Evolutionary conservation across 768 basidiomycete species (phyloP).

Genomic region (Pulveroboletus sp.): DNA sequence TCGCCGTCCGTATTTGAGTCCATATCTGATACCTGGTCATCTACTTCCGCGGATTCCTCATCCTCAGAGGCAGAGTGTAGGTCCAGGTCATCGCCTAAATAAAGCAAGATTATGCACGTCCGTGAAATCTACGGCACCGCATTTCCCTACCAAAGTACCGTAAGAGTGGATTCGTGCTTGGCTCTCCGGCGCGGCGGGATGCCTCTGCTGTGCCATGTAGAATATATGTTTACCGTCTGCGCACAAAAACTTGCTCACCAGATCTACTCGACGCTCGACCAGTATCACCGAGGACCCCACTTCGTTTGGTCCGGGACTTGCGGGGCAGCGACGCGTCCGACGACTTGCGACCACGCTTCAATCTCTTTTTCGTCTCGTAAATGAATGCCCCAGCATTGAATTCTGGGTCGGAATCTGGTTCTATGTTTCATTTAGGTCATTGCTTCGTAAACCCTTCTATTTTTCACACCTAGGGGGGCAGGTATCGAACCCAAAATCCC

Average conservation of each 20-base stretch:
- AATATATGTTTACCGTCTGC: neutral
- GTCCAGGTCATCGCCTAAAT: slow-evolving; percentile 38
- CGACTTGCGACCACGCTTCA: slow-evolving; percentile 16
- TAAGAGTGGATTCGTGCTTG: slow-evolving; percentile 39
- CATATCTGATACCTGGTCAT: slow-evolving; percentile 16
- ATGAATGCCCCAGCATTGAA: slow-evolving; percentile 29
- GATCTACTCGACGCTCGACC: slow-evolving; percentile 2
- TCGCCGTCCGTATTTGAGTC: slow-evolving; percentile 25
- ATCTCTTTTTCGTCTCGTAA: slow-evolving; percentile 25
- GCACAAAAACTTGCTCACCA: slow-evolving; percentile 7
- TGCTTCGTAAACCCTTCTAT: neutral
- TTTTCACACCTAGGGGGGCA: slow-evolving; percentile 32
- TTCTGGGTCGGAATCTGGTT: slow-evolving; percentile 32
- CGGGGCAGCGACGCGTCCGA: slow-evolving; percentile 12
- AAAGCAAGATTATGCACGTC: neutral
- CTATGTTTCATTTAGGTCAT: slow-evolving; percentile 8
- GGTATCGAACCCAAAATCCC: slow-evolving; percentile 28
- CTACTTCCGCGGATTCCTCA: slow-evolving; percentile 18
- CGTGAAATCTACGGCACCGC: neutral
- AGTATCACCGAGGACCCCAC: slow-evolving; percentile 1
- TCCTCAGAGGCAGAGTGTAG: slow-evolving; percentile 51
- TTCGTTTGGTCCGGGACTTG: slow-evolving; percentile 15
- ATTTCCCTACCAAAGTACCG: slow-evolving; percentile 44
- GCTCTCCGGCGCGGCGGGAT: neutral
- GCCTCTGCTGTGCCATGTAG: neutral